Evolutionary conservation across 1,284 basidiomycete species (phyloP).

Genomic region (Earliella scabrosa): DNA sequence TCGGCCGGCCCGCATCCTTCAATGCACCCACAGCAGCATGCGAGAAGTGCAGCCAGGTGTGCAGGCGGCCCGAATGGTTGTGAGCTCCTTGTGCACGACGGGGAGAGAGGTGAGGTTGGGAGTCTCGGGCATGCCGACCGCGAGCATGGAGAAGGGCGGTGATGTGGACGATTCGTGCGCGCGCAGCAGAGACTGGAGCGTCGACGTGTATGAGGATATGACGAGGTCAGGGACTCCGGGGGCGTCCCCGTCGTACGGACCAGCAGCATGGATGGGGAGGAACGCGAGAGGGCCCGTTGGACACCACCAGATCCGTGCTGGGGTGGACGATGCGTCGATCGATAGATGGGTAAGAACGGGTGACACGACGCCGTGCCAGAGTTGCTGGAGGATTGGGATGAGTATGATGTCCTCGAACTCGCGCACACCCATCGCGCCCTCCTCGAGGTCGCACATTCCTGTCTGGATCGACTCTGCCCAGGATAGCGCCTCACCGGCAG

Average conservation of each 20-base stretch:
- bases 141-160: not conserved
- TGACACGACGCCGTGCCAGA: not conserved
- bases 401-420: constrained; percentile 9
- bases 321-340: not conserved
- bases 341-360: not conserved
- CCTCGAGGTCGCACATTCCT: constrained; percentile 4
- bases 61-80: not conserved
- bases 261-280: constrained; percentile 33
- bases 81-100: constrained; percentile 4
- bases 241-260: constrained; percentile 12
- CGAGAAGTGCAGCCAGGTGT: too few relatives aligned
- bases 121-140: constrained; percentile 2
- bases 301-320: constrained; percentile 27
- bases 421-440: constrained; percentile 2
- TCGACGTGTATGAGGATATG: constrained; percentile 32
- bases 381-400: not conserved
- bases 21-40: too few relatives aligned
- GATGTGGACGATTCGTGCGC: not conserved
- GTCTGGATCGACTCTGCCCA: constrained; percentile 11
- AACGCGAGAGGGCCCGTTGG: constrained; percentile 27
- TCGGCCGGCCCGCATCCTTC: too few relatives aligned
- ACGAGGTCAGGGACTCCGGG: constrained; percentile 19
- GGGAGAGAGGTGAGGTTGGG: constrained; percentile 2
- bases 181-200: constrained; percentile 16
- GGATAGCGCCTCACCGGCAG: not conserved